These are phyloP conservation scores for Cymodocea nodosa DNA, from an alignment of 116 monocot species.

Conservation along the genomic window DNA sequence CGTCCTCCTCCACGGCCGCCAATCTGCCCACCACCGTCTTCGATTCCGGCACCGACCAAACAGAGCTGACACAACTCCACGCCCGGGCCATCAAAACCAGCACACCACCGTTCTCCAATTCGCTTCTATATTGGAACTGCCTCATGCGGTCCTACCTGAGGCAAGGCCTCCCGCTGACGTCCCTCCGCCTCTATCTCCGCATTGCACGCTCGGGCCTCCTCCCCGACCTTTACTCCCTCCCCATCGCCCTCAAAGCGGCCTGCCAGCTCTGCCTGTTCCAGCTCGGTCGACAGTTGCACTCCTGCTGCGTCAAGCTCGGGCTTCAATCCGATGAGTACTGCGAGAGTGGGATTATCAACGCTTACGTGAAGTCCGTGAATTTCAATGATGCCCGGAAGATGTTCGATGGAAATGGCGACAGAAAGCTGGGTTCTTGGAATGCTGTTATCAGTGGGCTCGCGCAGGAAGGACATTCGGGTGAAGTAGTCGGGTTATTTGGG, in stretches of 20 bases:
- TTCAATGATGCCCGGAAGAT: slow-evolving; percentile 32
- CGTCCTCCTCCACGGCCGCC: neutral
- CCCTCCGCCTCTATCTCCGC: slow-evolving; percentile 26
- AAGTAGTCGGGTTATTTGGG: slow-evolving; percentile 32
- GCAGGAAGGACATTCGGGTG: slow-evolving; percentile 25
- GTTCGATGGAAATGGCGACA: slow-evolving; percentile 47
- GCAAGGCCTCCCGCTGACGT: slow-evolving; percentile 6
- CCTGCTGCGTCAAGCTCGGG: slow-evolving; percentile 28
- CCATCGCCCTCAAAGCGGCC: slow-evolving; percentile 57
- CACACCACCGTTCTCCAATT: slow-evolving; percentile 17
- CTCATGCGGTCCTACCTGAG: slow-evolving; percentile 45
- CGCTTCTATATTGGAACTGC: slow-evolving; percentile 44
- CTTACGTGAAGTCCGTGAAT: slow-evolving; percentile 34
- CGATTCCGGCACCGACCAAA: slow-evolving; percentile 21
- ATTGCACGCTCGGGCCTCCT: slow-evolving; percentile 26
- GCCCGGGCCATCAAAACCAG: slow-evolving; percentile 11
- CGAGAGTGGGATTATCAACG: slow-evolving; percentile 52
- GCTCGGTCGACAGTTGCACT: slow-evolving; percentile 43
- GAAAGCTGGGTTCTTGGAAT: slow-evolving; percentile 63
- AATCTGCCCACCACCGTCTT: neutral
- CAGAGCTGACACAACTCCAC: slow-evolving; percentile 20
- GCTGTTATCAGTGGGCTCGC: slow-evolving; percentile 46
- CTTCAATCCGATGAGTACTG: slow-evolving; percentile 25
- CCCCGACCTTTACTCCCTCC: slow-evolving; percentile 66
- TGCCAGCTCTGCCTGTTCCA: slow-evolving; percentile 10